Conservation (phyloP, 257 asterid genomes). For the Solanum virginianum region DNA sequence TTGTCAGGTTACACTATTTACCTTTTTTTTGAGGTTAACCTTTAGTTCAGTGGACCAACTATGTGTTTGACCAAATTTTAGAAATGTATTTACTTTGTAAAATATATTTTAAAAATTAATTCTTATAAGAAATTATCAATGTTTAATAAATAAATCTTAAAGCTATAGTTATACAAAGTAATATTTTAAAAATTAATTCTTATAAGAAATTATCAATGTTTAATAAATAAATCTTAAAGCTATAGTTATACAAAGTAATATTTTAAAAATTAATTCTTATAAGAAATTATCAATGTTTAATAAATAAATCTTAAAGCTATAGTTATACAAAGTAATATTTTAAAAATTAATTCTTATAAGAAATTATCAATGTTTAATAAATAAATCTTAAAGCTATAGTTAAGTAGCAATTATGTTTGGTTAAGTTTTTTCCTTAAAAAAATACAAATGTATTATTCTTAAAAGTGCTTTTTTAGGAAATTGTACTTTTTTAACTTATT, state of each 20-base stretch:
- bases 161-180: no score
- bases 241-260: no score
- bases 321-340: no score
- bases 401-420: background rate
- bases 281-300: background rate
- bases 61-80: fast-evolving
- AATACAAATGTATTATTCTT: no score
- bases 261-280: background rate
- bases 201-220: background rate
- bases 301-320: no score
- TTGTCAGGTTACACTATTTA: background rate
- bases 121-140: background rate
- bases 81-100: background rate
- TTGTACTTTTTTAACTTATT: no score
- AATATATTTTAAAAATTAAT: background rate
- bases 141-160: no score
- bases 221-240: no score
- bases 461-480: background rate
- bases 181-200: background rate
- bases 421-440: no score
- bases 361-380: no score
- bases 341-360: background rate
- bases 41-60: background rate
- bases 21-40: background rate
- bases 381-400: no score